A percentile compares a stretch with the other conserved stretches of the same genome.
Conservation (phyloP, 2,329 filamentous ascomycete genomes). For the Pyricularia sp. region DNA sequence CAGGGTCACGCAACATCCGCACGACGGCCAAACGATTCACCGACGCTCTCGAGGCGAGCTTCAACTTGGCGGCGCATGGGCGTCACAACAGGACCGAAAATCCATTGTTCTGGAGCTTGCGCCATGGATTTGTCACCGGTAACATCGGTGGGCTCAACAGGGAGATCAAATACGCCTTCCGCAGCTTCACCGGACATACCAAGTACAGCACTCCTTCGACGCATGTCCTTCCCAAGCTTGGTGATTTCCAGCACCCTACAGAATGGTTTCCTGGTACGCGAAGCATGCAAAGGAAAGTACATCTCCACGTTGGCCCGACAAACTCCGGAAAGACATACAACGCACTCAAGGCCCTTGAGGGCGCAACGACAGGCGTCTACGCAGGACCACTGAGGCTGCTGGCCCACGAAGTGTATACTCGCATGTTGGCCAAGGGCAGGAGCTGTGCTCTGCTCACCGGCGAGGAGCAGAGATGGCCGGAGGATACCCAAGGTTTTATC, state of each 20-base stretch:
- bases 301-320: constrained; percentile 91
- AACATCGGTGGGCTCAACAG: constrained; percentile 40
- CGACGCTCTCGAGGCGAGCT: constrained; percentile 32
- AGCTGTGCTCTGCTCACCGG: constrained; percentile 78
- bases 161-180: constrained; percentile 61
- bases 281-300: constrained; percentile 69
- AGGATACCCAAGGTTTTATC: constrained; percentile 48
- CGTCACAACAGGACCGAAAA: constrained; percentile 32
- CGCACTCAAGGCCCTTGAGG: constrained; percentile 76
- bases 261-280: constrained; percentile 91
- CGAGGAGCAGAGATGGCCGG: constrained; percentile 70
- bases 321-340: constrained; percentile 98
- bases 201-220: constrained; percentile 27
- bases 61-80: constrained; percentile 30
- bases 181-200: constrained; percentile 50
- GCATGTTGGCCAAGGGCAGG: constrained; percentile 69
- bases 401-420: constrained; percentile 90
- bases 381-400: constrained; percentile 82
- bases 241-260: constrained; percentile 79
- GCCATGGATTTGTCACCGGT: constrained; percentile 46
- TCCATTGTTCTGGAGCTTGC: constrained; percentile 47
- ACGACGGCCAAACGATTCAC: constrained; percentile 36
- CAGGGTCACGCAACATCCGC: constrained; percentile 30
- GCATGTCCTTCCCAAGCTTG: constrained; percentile 46
- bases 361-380: constrained; percentile 70